These are phyloP conservation scores for Davidsoniella neocaledoniae DNA, from an alignment of 2,329 filamentous ascomycete species.

Conservation along the genomic window DNA sequence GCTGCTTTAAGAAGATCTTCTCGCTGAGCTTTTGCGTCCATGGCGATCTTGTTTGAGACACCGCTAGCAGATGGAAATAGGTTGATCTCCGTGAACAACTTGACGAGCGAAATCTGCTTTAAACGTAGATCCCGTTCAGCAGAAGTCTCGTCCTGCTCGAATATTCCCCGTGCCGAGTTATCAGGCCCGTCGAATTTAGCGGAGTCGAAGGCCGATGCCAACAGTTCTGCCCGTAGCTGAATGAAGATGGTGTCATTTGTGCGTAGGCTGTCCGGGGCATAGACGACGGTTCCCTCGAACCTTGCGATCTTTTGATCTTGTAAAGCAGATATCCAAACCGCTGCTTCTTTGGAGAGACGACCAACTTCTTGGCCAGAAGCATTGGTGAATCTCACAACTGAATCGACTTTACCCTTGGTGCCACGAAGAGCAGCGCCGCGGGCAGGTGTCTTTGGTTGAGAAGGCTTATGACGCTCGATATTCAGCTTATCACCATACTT, in stretches of 20 bases:
- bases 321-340: conserved; percentile 80
- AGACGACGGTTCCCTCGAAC: conserved; percentile 80
- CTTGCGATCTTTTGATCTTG: conserved; percentile 79
- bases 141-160: conserved; percentile 68
- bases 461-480: conserved; percentile 65
- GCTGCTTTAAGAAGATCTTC: conserved; percentile 74
- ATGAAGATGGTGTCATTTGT: conserved; percentile 93
- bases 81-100: conserved; percentile 76
- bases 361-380: conserved; percentile 66
- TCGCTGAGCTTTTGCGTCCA: conserved; percentile 50
- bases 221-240: conserved; percentile 63
- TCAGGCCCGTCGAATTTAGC: conserved; percentile 4
- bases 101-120: conserved; percentile 75
- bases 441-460: conserved; percentile 12
- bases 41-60: conserved; percentile 29
- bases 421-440: conserved; percentile 26
- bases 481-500: conserved; percentile 68
- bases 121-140: conserved; percentile 74
- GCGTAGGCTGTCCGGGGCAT: conserved; percentile 64
- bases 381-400: conserved; percentile 85
- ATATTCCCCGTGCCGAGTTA: conserved; percentile 37
- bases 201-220: conserved; percentile 44
- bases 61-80: conserved; percentile 63
- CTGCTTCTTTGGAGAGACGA: conserved; percentile 68
- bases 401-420: conserved; percentile 55